phyloP scores from a whole-genome alignment of 805 yeast species.

The Wickerhamiella domercqiae region DNA sequence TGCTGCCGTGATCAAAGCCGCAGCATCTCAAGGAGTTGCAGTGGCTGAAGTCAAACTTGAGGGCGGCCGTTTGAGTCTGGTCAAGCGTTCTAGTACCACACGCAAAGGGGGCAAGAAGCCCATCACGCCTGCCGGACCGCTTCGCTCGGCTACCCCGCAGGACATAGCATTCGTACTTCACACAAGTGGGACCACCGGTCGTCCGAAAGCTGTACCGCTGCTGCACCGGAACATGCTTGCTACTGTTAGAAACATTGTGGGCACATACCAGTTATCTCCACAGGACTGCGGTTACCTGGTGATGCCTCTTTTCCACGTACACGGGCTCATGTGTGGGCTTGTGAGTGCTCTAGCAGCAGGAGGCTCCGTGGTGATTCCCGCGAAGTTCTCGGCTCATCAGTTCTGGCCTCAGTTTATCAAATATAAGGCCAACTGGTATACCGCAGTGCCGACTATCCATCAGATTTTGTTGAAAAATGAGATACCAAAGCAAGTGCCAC shows the following conservation, averaged over 20 bases:
- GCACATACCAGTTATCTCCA: slow-evolving; percentile 37
- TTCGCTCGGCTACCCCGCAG: slow-evolving; percentile 25
- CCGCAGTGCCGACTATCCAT: slow-evolving; percentile 67
- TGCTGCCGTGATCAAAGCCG: slow-evolving; percentile 36
- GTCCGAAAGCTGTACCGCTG: slow-evolving; percentile 62
- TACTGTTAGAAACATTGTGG: slow-evolving; percentile 42
- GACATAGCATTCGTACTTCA: slow-evolving; percentile 53
- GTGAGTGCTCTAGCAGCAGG: slow-evolving; percentile 45
- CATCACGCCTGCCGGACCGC: slow-evolving; percentile 2
- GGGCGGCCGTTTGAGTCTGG: slow-evolving; percentile 28
- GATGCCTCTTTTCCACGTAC: slow-evolving; percentile 69
- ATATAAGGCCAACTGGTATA: slow-evolving; percentile 49
- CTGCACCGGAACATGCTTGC: slow-evolving; percentile 48
- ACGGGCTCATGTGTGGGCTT: slow-evolving; percentile 54
- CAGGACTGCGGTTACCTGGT: slow-evolving; percentile 46
- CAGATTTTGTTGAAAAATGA: slow-evolving; percentile 42
- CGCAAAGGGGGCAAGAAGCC: slow-evolving; percentile 1
- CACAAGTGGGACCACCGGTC: slow-evolving; percentile 64
- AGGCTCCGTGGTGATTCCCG: slow-evolving; percentile 49
- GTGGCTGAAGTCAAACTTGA: slow-evolving; percentile 39
- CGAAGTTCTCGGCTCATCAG: slow-evolving; percentile 40
- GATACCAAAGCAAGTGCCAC: slow-evolving; percentile 36
- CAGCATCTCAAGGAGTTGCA: slow-evolving; percentile 32
- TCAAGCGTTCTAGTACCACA: slow-evolving; percentile 2
- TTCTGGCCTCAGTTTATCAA: slow-evolving; percentile 45